These are phyloP conservation scores for Blastocystis sp. DNA, from an alignment of 352 stramenopile genomes.

Conservation along the genomic window DNA sequence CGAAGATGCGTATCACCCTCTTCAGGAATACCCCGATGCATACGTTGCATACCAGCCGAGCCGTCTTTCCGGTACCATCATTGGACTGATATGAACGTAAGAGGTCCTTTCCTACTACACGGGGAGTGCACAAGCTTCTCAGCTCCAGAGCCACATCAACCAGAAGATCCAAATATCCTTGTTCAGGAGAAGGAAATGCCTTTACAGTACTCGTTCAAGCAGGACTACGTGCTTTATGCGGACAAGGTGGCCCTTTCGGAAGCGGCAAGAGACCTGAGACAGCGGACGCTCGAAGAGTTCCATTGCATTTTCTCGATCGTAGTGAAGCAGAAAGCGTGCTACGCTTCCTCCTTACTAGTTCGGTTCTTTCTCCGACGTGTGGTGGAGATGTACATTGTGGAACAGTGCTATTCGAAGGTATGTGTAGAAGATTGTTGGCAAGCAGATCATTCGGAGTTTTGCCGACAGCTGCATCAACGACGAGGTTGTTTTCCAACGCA, in stretches of 20 bases:
- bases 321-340: neutral
- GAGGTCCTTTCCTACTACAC: slow-evolving; percentile 47
- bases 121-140: neutral
- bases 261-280: neutral
- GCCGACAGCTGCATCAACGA: slow-evolving; percentile 19
- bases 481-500: slow-evolving; percentile 22
- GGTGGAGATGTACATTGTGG: slow-evolving; percentile 40
- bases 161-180: slow-evolving; percentile 35
- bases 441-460: slow-evolving; percentile 5
- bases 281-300: slow-evolving; percentile 2
- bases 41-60: slow-evolving; percentile 30
- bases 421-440: neutral
- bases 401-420: slow-evolving; percentile 25
- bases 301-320: neutral
- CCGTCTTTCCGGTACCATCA: neutral
- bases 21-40: slow-evolving; percentile 21
- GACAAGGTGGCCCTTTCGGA: neutral
- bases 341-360: slow-evolving; percentile 24
- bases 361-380: slow-evolving; percentile 41
- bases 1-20: slow-evolving; percentile 6
- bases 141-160: neutral
- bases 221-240: slow-evolving; percentile 40
- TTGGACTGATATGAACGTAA: neutral
- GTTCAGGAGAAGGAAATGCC: neutral
- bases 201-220: slow-evolving; percentile 33